Evolutionary conservation across 306 rosid genomes (phyloP).

Genomic region (Gynostemma pentaphyllum): DNA sequence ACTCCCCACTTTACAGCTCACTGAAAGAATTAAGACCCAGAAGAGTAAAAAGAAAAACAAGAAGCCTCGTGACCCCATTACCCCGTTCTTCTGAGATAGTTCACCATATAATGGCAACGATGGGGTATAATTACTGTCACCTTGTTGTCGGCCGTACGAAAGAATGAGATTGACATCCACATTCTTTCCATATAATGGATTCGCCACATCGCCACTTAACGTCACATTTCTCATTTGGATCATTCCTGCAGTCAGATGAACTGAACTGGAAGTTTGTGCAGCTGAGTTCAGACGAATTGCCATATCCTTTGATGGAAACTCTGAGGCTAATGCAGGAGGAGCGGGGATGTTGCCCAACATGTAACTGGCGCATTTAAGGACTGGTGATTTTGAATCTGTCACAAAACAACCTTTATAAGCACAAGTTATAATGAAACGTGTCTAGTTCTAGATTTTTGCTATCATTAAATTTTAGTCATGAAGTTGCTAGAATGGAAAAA

Average conservation of each 20-base stretch:
- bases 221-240: conserved; percentile 53
- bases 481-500: neutral
- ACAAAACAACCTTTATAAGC: neutral
- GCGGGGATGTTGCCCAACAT: conserved; percentile 70
- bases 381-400: conserved; percentile 36
- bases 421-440: neutral
- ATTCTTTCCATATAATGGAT: conserved; percentile 45
- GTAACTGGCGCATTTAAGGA: conserved; percentile 38
- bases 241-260: conserved; percentile 66
- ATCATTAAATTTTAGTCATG: neutral
- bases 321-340: conserved; percentile 81
- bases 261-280: conserved; percentile 52
- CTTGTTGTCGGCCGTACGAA: conserved; percentile 26
- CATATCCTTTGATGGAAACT: conserved; percentile 54
- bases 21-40: conserved; percentile 56
- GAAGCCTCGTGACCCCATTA: conserved; percentile 41
- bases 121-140: conserved; percentile 17
- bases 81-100: conserved; percentile 42
- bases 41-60: conserved; percentile 53
- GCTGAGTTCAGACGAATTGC: conserved; percentile 33
- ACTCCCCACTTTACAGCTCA: conserved; percentile 64
- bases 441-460: neutral
- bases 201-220: conserved; percentile 31
- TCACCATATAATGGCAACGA: conserved; percentile 26
- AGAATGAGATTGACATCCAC: conserved; percentile 36